Conservation (phyloP, 192 early-diverging fungal genomes). For the Mortierella claussenii region DNA sequence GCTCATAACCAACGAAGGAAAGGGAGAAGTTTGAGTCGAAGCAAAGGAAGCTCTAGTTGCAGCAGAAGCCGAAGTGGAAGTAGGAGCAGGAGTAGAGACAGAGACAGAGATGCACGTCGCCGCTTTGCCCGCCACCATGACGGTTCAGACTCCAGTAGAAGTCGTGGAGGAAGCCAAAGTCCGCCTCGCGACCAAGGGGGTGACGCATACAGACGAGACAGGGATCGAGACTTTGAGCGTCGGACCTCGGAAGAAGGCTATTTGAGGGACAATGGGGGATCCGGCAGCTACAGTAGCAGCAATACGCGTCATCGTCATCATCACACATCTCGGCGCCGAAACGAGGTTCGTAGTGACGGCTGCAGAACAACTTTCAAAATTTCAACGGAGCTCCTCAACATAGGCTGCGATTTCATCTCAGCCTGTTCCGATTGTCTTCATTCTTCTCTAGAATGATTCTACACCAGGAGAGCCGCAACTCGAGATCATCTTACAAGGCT, state of each 20-base stretch:
- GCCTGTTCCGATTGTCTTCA: too few species aligned
- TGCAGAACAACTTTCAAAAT: too few species aligned
- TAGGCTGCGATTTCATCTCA: too few species aligned
- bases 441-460: conserved; percentile 7
- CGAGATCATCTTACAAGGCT: conserved; percentile 32
- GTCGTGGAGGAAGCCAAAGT: conserved; percentile 13
- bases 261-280: conserved; percentile 7
- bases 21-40: conserved; percentile 13
- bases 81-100: conserved; percentile 1
- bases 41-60: conserved; percentile 8
- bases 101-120: neutral
- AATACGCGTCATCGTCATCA: neutral
- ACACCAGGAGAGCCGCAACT: conserved; percentile 26
- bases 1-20: too few species aligned
- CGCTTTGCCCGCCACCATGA: neutral
- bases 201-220: neutral
- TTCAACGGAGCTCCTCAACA: too few species aligned
- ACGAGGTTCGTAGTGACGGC: conserved; percentile 8
- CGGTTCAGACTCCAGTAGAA: conserved; percentile 1
- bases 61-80: conserved; percentile 11
- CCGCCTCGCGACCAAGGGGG: conserved; percentile 3
- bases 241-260: neutral
- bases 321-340: conserved; percentile 17
- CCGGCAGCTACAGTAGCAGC: neutral
- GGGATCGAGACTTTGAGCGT: conserved; percentile 2